These are phyloP conservation scores for Claviceps fusiformis DNA, from an alignment of 2,329 filamentous ascomycete species.

Conservation along the genomic window DNA sequence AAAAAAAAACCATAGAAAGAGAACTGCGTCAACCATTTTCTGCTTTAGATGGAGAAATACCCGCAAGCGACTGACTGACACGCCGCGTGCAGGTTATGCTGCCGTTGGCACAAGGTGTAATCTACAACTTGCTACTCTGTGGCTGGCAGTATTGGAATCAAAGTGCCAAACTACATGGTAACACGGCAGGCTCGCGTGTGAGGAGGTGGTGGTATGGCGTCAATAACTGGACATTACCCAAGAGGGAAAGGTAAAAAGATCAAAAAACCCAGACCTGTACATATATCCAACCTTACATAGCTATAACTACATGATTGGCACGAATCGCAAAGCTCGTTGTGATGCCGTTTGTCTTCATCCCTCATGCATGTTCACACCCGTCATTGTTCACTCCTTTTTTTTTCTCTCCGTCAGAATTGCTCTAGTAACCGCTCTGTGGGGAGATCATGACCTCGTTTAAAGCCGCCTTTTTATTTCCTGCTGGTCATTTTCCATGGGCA, in stretches of 20 bases:
- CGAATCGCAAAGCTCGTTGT: background rate
- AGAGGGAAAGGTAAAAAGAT: conserved; percentile 23
- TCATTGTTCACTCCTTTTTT: background rate
- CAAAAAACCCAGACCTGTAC: background rate
- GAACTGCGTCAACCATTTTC: background rate
- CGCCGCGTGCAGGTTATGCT: conserved; percentile 51
- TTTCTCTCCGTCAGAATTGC: background rate
- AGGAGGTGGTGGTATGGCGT: conserved; percentile 91
- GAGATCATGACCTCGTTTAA: too few species aligned
- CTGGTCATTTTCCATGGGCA: background rate
- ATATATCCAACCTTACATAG: background rate
- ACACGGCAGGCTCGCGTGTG: conserved; percentile 59
- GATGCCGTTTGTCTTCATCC: background rate
- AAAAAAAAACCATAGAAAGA: background rate
- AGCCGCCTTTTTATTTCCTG: background rate
- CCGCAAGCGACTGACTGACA: conserved; percentile 1
- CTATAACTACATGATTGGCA: background rate
- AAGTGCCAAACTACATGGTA: conserved; percentile 62
- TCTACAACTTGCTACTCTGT: conserved; percentile 74
- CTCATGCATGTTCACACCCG: background rate
- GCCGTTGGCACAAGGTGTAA: conserved; percentile 71
- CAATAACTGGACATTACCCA: conserved; percentile 74
- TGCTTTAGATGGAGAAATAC: background rate
- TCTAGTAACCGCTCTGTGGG: background rate
- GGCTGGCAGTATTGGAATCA: conserved; percentile 90